phyloP scores from a whole-genome alignment of 176 grass and related monocot genomes.

The Paspalum vaginatum region DNA sequence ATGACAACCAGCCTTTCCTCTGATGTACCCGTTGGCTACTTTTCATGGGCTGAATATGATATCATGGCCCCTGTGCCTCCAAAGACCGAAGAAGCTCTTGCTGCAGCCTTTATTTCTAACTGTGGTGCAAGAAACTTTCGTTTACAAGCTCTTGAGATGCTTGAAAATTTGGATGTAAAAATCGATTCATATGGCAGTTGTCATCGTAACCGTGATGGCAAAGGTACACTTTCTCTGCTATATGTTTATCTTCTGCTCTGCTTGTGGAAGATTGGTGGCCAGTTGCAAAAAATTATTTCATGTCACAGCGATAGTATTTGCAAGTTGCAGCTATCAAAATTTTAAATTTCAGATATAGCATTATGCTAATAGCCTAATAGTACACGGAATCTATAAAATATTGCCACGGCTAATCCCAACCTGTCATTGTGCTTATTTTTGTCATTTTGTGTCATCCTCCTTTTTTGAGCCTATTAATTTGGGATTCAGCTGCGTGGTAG shows the following conservation, averaged over 20 bases:
- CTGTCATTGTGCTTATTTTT: conserved; percentile 16
- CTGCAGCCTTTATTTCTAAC: conserved; percentile 98
- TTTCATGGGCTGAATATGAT: conserved; percentile 98
- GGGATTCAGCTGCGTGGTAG: too few species aligned
- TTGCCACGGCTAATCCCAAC: not conserved
- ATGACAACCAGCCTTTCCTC: conserved; percentile 97
- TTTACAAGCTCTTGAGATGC: conserved; percentile 85
- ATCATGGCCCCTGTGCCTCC: conserved; percentile 81
- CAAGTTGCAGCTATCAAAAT: not conserved
- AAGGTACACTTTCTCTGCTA: conserved; percentile 55
- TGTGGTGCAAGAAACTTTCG: conserved; percentile 96
- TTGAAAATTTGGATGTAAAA: conserved; percentile 77
- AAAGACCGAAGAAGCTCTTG: conserved; percentile 82
- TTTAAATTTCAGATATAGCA: conserved; percentile 3
- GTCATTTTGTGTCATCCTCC: not conserved
- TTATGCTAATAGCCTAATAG: not conserved
- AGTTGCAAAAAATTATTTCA: conserved; percentile 1
- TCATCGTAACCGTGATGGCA: conserved; percentile 89
- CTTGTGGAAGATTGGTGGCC: not conserved
- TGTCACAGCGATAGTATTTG: not conserved
- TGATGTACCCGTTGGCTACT: conserved; percentile 96
- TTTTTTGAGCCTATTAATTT: not conserved
- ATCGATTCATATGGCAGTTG: conserved; percentile 99
- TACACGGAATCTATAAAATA: not conserved
- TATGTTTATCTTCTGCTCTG: conserved; percentile 3